phyloP scores from a whole-genome alignment of 169 alveolate genomes.

The Pseudocohnilembus persalinus region DNA sequence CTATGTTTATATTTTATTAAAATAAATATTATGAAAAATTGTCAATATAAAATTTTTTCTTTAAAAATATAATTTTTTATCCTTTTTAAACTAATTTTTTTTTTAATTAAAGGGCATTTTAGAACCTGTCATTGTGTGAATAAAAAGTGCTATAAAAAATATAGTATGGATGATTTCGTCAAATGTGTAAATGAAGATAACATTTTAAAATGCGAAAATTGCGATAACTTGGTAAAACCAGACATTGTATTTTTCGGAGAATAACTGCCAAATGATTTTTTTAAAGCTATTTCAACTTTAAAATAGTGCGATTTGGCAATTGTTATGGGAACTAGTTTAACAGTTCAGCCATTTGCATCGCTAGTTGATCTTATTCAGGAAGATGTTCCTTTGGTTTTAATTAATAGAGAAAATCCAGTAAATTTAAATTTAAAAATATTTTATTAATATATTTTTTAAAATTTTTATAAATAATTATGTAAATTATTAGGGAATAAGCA shows the following conservation, averaged over 20 bases:
- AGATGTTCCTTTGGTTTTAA: constrained; percentile 56
- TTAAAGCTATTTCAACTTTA: constrained; percentile 31
- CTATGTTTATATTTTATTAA: not conserved
- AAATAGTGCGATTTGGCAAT: constrained; percentile 68
- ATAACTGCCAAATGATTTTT: constrained; percentile 70
- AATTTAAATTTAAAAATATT: not conserved
- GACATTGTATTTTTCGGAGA: constrained; percentile 88
- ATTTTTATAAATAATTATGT: not conserved
- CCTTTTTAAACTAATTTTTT: too few species aligned
- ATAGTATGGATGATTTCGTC: constrained; percentile 46
- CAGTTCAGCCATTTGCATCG: constrained; percentile 72
- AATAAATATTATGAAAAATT: too few species aligned
- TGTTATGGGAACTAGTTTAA: constrained; percentile 63
- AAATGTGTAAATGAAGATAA: constrained; percentile 57
- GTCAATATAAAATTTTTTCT: too few species aligned
- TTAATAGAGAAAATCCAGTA: constrained; percentile 62
- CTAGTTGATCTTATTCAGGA: constrained; percentile 49
- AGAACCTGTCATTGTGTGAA: constrained; percentile 77
- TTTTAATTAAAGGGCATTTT: constrained; percentile 64
- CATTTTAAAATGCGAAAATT: constrained; percentile 64
- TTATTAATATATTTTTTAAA: too few species aligned
- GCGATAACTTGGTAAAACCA: constrained; percentile 80
- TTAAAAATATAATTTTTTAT: too few species aligned
- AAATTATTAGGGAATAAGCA: not conserved
- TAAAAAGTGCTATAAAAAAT: constrained; percentile 58